Base-by-base conservation (phyloP, 2,329 filamentous ascomycete genomes). In the Cercospora janseana region DNA sequence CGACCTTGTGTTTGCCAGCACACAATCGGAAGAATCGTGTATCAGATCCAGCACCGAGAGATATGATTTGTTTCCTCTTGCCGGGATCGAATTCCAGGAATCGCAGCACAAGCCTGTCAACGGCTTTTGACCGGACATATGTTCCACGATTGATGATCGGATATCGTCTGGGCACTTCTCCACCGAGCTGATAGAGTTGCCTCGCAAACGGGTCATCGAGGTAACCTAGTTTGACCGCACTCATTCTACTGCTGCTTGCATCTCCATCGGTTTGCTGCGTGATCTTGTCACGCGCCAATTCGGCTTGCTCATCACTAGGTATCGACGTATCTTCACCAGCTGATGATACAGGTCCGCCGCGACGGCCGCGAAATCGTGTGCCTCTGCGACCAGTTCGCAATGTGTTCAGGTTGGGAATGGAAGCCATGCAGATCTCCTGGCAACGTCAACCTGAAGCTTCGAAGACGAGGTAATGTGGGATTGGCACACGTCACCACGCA, bases 111-210 rank as follows among this genome's bases (percentile, higher is more conserved):
- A 98, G 80, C 9, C 71, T 74, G 70, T 98, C 90, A 56, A 98
- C 83, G 18, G 87, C 88, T 4, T 79, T 81, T 6, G 91, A 96
- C 54, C 93, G 84, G 16, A 91, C 86, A 64, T 96, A 97, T n/a
- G 92, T 97, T 45, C 92, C 92, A 81, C 92, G 78, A 66, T 98
- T 97, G 64, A 98, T 95, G 55, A 98, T 88, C 44, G 93, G 93
- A 56, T 94, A 78, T 51, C 92, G 79, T 57, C 87, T 79, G 9
- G 81, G 73, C 1, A 75, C 63, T 12, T 76, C 72, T 52, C 74
- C 76, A 7, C 51, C 55, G 2, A 53, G 55, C 37, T 70, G 70
- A 2, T 86, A 83, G 66, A 96, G 89, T 47, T 77, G 77, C 46
- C 73, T 73, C 2, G 90, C 89, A 71, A 86, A 97, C 0, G 80